Percentiles rank a stretch among this genome's conserved stretches.
These are phyloP conservation scores for Septoria petroselini DNA, from an alignment of 2,329 filamentous ascomycete genomes.

Conservation along the genomic window DNA sequence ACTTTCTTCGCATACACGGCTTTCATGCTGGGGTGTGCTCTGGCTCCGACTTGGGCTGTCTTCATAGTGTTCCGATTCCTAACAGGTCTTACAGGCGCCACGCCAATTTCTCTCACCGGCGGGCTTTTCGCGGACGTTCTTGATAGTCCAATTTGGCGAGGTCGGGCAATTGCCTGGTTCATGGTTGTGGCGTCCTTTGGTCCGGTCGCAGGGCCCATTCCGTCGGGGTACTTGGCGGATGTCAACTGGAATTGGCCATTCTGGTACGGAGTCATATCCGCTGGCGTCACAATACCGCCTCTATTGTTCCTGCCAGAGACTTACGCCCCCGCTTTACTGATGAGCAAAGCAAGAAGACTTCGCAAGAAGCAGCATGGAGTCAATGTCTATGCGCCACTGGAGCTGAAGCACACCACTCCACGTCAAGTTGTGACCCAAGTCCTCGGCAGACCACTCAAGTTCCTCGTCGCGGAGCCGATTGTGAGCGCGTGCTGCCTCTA, in stretches of 20 bases:
- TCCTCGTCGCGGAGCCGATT: constrained; percentile 67
- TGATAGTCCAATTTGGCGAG: constrained; percentile 17
- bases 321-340: constrained; percentile 42
- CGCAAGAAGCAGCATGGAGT: constrained; percentile 52
- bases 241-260: constrained; percentile 24
- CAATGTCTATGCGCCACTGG: constrained; percentile 56
- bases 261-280: constrained; percentile 21
- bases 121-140: constrained; percentile 24
- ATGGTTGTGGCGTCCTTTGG: constrained; percentile 22
- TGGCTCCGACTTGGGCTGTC: constrained; percentile 35
- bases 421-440: constrained; percentile 62
- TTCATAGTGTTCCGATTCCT: constrained; percentile 22
- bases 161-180: constrained; percentile 23
- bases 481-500: constrained; percentile 69
- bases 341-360: constrained; percentile 50
- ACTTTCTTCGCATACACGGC: constrained; percentile 18
- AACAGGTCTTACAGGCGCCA: constrained; percentile 19
- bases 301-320: constrained; percentile 42
- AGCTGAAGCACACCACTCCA: constrained; percentile 58
- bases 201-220: constrained; percentile 16
- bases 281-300: constrained; percentile 14
- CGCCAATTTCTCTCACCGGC: constrained; percentile 23
- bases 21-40: constrained; percentile 44
- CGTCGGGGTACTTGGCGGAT: constrained; percentile 16
- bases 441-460: constrained; percentile 64